A percentile compares a stretch with the other conserved stretches of the same genome.
phyloP scores from a whole-genome alignment of 116 monocot genomes.

The Zostera marina region DNA sequence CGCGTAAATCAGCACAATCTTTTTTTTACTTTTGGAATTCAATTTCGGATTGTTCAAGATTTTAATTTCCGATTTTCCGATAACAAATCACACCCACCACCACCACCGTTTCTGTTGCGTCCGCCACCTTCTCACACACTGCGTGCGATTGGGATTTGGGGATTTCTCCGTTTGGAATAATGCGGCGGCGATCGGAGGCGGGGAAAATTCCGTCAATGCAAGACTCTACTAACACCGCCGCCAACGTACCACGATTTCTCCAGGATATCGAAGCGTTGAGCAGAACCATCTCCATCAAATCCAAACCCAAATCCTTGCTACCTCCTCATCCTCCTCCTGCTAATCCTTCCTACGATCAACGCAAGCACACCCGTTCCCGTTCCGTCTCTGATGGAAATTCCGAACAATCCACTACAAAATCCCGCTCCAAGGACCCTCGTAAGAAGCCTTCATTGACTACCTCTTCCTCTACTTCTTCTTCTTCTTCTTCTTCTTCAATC shows the following conservation, averaged over 20 bases:
- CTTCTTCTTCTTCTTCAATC: conserved; percentile 17
- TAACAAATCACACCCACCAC: background rate
- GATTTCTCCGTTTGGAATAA: background rate
- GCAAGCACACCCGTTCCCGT: conserved; percentile 2
- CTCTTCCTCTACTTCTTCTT: conserved; percentile 8
- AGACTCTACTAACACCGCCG: conserved; percentile 10
- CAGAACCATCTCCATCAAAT: conserved; percentile 56
- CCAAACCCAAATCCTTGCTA: conserved; percentile 4
- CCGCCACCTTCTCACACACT: background rate
- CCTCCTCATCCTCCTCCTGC: background rate
- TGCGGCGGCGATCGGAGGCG: conserved; percentile 1
- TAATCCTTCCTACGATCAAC: too few species aligned
- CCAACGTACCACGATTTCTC: conserved; percentile 22
- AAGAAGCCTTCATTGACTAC: conserved; percentile 5
- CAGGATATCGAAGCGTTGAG: conserved; percentile 62
- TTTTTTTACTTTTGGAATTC: too few species aligned
- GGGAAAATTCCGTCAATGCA: conserved; percentile 13
- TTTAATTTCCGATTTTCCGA: too few species aligned
- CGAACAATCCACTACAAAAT: background rate
- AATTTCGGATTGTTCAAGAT: too few species aligned
- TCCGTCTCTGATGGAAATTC: conserved; percentile 17
- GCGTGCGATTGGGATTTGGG: background rate
- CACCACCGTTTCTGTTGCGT: too few species aligned
- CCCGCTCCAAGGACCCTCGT: background rate
- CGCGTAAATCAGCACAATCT: too few species aligned